phyloP scores from a whole-genome alignment of 176 grass and related monocot genomes.

The Chrysopogon serrulatus region DNA sequence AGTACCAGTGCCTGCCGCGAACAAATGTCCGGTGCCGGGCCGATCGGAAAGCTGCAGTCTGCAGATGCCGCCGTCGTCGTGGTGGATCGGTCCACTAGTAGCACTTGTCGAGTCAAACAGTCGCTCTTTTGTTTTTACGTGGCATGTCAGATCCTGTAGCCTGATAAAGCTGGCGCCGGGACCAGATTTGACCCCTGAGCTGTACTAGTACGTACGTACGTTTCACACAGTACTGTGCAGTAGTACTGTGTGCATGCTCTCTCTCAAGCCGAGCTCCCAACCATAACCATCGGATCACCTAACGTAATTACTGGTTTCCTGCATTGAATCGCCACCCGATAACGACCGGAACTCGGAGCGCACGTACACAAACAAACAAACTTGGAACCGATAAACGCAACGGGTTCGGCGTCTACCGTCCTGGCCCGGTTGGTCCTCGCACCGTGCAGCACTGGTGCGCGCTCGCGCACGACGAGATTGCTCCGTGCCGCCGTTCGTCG shows the following conservation, averaged over 20 bases:
- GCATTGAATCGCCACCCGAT: neutral
- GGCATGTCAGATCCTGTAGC: neutral
- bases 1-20: neutral
- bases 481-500: neutral
- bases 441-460: too few species aligned
- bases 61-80: neutral
- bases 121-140: neutral
- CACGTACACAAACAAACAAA: too few species aligned
- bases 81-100: neutral
- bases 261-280: too few species aligned
- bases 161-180: neutral
- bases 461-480: too few species aligned
- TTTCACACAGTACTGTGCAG: too few species aligned
- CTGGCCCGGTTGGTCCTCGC: too few species aligned
- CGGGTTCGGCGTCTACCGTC: neutral
- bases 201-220: too few species aligned
- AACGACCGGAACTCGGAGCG: too few species aligned
- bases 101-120: slow-evolving; percentile 15
- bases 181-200: slow-evolving; percentile 19
- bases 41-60: neutral
- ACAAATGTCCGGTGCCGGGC: neutral
- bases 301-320: neutral
- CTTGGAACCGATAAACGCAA: neutral
- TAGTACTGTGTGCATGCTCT: neutral
- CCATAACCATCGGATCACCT: neutral